Evolutionary conservation across 2,329 filamentous ascomycete genomes (phyloP).

Genomic region (Hymenoscyphus repandus): DNA sequence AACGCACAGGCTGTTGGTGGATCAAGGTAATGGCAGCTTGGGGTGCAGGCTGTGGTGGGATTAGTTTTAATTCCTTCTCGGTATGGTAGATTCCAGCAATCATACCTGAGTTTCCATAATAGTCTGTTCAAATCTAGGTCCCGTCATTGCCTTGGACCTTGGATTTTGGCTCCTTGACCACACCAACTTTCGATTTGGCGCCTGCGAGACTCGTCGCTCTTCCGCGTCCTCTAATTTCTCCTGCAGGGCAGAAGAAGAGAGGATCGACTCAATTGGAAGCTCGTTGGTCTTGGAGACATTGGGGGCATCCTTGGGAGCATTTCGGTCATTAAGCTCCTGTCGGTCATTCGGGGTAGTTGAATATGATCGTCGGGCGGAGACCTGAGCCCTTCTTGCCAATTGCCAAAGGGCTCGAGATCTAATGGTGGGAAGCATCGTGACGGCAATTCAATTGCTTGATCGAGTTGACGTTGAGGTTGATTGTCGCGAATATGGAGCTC

Average conservation of each 20-base stretch:
- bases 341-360: conserved; percentile 47
- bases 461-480: conserved; percentile 2
- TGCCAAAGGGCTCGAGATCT: conserved; percentile 36
- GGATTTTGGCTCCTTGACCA: conserved; percentile 88
- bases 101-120: conserved; percentile 87
- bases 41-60: conserved; percentile 67
- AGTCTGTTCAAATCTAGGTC: conserved; percentile 95
- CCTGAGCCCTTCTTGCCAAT: conserved; percentile 32
- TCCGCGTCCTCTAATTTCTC: conserved; percentile 44
- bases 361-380: conserved; percentile 24
- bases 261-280: conserved; percentile 42
- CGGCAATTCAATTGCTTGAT: conserved; percentile 24
- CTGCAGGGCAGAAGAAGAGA: conserved; percentile 47
- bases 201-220: conserved; percentile 48
- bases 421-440: conserved; percentile 39
- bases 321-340: conserved; percentile 35
- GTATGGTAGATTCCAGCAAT: background rate
- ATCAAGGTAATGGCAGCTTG: conserved; percentile 90
- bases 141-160: conserved; percentile 78
- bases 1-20: conserved; percentile 90
- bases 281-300: conserved; percentile 60
- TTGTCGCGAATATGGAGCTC: conserved; percentile 7
- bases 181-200: conserved; percentile 74
- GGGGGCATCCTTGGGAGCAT: conserved; percentile 39
- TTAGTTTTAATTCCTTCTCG: conserved; percentile 3